Evolutionary conservation across 1,139 yeast species (phyloP).

Genomic region (Petasospora rhodanensis): DNA sequence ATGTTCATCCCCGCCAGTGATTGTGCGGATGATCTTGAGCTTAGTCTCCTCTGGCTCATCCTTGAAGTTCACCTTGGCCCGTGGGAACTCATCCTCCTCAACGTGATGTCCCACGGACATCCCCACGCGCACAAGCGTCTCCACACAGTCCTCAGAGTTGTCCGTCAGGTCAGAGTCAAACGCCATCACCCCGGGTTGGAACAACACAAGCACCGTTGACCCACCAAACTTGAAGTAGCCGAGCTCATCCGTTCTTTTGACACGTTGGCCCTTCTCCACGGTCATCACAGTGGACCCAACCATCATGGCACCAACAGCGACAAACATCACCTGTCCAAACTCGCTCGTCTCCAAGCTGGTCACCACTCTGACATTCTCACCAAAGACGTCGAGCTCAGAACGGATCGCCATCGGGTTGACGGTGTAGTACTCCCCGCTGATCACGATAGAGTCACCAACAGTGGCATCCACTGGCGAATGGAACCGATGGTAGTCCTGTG

Average conservation of each 20-base stretch:
- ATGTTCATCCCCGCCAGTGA: slow-evolving; percentile 43
- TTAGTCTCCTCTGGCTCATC: slow-evolving; percentile 47
- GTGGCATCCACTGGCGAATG: slow-evolving; percentile 82
- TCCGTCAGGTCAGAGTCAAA: slow-evolving; percentile 72
- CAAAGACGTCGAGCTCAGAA: slow-evolving; percentile 83
- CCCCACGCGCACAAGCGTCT: slow-evolving; percentile 83
- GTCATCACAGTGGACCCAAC: slow-evolving; percentile 86
- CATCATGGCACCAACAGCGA: slow-evolving; percentile 98
- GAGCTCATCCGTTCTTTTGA: slow-evolving; percentile 73
- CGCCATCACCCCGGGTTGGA: slow-evolving; percentile 36
- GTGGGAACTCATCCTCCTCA: slow-evolving; percentile 42
- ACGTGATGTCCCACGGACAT: slow-evolving; percentile 84
- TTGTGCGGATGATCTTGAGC: slow-evolving; percentile 51
- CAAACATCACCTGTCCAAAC: slow-evolving; percentile 74
- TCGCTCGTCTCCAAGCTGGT: slow-evolving; percentile 69
- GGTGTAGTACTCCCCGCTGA: slow-evolving; percentile 90
- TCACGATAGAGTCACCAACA: slow-evolving; percentile 58
- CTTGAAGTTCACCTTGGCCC: slow-evolving; percentile 44
- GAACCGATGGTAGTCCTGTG: slow-evolving; percentile 95
- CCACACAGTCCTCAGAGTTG: slow-evolving; percentile 68
- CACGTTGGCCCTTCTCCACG: slow-evolving; percentile 52
- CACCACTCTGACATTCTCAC: slow-evolving; percentile 80
- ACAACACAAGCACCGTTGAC: slow-evolving; percentile 69
- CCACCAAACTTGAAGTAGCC: slow-evolving; percentile 98
- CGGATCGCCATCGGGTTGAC: slow-evolving; percentile 97